phyloP scores from a whole-genome alignment of 495 filamentous ascomycete genomes.

The Lichenothelia convexa region DNA sequence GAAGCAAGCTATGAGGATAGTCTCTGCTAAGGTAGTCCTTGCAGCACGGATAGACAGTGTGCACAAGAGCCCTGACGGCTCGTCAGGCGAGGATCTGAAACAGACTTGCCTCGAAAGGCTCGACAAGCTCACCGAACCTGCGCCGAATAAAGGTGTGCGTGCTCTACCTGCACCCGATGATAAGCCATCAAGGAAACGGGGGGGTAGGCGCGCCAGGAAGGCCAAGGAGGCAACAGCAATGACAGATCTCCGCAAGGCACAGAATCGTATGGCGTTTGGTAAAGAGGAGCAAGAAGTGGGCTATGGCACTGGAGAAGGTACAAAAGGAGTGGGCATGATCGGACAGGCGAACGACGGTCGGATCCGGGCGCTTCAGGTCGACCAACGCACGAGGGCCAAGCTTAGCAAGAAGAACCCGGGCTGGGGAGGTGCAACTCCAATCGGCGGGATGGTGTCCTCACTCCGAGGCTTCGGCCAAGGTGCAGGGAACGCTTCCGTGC shows the following conservation, averaged over 20 bases:
- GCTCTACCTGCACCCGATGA: slow-evolving; percentile 90
- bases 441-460: slow-evolving; percentile 44
- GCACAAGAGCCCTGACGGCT: slow-evolving; percentile 67
- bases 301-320: slow-evolving; percentile 72
- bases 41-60: slow-evolving; percentile 77
- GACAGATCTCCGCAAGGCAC: slow-evolving; percentile 91
- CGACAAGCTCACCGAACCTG: slow-evolving; percentile 90
- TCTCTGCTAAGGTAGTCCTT: slow-evolving; percentile 80
- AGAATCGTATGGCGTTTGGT: slow-evolving; percentile 90
- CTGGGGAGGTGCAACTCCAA: slow-evolving; percentile 64
- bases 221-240: slow-evolving; percentile 94
- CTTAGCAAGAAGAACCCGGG: slow-evolving; percentile 90
- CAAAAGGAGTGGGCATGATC: slow-evolving; percentile 86
- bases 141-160: slow-evolving; percentile 71
- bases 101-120: slow-evolving; percentile 68
- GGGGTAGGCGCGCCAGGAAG: slow-evolving; percentile 77
- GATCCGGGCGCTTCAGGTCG: slow-evolving; percentile 73
- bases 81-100: slow-evolving; percentile 66
- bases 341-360: slow-evolving; percentile 73
- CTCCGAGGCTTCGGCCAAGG: slow-evolving; percentile 59
- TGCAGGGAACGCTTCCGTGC: slow-evolving; percentile 41
- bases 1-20: slow-evolving; percentile 88
- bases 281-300: slow-evolving; percentile 92
- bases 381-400: slow-evolving; percentile 80
- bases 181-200: slow-evolving; percentile 84